Conservation (phyloP, 352 stramenopile genomes). For the Hyaloperonospora arabidopsidis region DNA sequence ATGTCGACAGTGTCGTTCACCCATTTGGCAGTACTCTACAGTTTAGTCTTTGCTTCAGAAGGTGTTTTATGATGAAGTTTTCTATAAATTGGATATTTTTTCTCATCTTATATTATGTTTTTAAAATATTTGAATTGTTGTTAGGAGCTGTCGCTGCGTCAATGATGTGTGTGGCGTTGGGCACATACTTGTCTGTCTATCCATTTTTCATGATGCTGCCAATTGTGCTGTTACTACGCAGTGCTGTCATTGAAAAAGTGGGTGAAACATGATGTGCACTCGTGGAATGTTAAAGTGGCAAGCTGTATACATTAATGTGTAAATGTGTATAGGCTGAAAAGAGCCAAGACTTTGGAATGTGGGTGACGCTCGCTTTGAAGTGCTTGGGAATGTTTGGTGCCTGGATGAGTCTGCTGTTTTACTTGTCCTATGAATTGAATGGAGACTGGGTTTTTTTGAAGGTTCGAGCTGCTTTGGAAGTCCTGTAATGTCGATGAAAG, state of each 20-base stretch:
- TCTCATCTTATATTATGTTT: conserved; percentile 1
- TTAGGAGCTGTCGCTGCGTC: conserved; percentile 35
- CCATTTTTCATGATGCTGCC: conserved; percentile 52
- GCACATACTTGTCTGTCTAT: conserved; percentile 75
- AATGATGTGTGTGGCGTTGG: conserved; percentile 47
- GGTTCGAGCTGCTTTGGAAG: conserved; percentile 19
- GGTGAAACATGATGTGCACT: not conserved
- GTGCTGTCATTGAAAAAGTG: conserved; percentile 11
- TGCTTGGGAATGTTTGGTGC: conserved; percentile 15
- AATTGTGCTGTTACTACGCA: conserved; percentile 39
- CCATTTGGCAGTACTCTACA: conserved; percentile 56
- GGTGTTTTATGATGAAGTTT: conserved; percentile 17
- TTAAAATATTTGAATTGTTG: not conserved
- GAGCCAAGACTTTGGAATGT: not conserved
- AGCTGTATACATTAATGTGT: not conserved
- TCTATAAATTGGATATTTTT: not conserved
- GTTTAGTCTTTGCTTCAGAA: conserved; percentile 62
- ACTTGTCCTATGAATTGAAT: conserved; percentile 47
- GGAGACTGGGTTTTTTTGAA: conserved; percentile 55
- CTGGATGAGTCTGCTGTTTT: conserved; percentile 36
- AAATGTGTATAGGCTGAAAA: not conserved
- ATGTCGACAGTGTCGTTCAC: conserved; percentile 69
- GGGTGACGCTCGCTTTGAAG: conserved; percentile 11
- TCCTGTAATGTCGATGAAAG: no score
- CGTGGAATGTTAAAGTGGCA: not conserved